Conservation (phyloP, 768 basidiomycete species). For the Obba rivulosa region DNA sequence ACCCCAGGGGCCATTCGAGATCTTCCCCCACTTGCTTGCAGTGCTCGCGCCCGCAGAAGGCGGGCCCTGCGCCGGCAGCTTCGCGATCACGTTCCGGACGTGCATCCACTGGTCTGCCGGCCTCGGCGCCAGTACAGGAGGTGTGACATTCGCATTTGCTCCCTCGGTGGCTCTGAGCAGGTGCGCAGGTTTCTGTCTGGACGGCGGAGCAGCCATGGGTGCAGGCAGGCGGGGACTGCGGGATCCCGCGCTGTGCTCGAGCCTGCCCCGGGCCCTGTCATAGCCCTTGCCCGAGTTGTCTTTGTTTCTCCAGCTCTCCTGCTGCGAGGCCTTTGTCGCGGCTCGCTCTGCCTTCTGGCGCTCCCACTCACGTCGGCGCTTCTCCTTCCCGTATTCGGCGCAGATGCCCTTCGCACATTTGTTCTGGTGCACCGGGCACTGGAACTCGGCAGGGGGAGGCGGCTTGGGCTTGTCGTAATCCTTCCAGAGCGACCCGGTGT, state of each 20-base stretch:
- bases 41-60: background rate
- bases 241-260: too few species aligned
- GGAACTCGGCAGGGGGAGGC: background rate
- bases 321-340: too few species aligned
- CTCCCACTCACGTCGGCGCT: background rate
- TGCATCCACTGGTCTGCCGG: background rate
- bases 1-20: slow-evolving; percentile 5
- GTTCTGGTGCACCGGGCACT: slow-evolving; percentile 27
- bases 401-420: slow-evolving; percentile 35
- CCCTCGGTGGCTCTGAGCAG: too few species aligned
- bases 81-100: background rate
- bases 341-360: too few species aligned
- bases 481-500: background rate
- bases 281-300: too few species aligned
- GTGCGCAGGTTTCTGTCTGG: too few species aligned
- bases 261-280: too few species aligned
- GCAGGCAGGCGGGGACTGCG: too few species aligned
- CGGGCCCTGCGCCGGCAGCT: background rate
- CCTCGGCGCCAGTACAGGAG: background rate
- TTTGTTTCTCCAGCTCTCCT: too few species aligned
- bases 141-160: too few species aligned
- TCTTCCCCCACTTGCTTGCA: slow-evolving; percentile 3
- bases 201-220: too few species aligned
- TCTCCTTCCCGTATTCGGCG: slow-evolving; percentile 19
- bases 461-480: background rate